phyloP scores from a whole-genome alignment of 345 rosid genomes.

The Rhizophora apiculata region DNA sequence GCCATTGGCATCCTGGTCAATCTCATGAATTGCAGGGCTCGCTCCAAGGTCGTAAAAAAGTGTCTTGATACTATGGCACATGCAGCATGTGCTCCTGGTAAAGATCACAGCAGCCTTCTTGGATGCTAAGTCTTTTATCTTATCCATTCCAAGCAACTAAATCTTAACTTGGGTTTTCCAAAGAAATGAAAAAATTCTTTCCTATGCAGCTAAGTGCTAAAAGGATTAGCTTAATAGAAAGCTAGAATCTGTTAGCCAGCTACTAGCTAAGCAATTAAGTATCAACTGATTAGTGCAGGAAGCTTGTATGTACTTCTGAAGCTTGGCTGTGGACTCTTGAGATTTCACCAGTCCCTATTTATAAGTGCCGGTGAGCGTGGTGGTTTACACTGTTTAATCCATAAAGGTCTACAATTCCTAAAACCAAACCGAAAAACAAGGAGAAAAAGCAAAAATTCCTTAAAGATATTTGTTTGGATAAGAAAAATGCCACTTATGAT shows the following conservation, averaged over 20 bases:
- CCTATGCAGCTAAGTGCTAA: conserved; percentile 1
- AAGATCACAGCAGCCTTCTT: conserved; percentile 95
- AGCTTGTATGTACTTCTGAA: conserved; percentile 10
- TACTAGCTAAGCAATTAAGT: not conserved
- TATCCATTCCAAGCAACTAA: conserved; percentile 47
- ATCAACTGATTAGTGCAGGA: not conserved
- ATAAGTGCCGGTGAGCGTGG: conserved; percentile 46
- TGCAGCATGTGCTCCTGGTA: conserved; percentile 95
- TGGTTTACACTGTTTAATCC: conserved; percentile 35
- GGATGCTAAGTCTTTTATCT: conserved; percentile 71
- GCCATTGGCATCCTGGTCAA: conserved; percentile 73
- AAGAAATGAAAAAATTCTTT: conserved; percentile 7
- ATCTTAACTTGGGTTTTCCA: not conserved
- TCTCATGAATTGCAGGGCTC: conserved; percentile 93
- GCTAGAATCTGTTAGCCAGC: not conserved
- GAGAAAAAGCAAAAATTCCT: conserved; percentile 42
- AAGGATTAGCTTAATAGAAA: conserved; percentile 1
- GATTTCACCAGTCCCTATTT: conserved; percentile 54
- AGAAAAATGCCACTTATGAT: conserved; percentile 46
- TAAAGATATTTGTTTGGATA: conserved; percentile 61
- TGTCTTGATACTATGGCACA: conserved; percentile 93
- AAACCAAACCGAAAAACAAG: conserved; percentile 9
- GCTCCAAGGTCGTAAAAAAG: conserved; percentile 93
- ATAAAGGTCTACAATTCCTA: not conserved
- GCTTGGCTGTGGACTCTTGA: conserved; percentile 29